phyloP scores from a whole-genome alignment of 352 stramenopile species.

The Phytophthora meadii region DNA sequence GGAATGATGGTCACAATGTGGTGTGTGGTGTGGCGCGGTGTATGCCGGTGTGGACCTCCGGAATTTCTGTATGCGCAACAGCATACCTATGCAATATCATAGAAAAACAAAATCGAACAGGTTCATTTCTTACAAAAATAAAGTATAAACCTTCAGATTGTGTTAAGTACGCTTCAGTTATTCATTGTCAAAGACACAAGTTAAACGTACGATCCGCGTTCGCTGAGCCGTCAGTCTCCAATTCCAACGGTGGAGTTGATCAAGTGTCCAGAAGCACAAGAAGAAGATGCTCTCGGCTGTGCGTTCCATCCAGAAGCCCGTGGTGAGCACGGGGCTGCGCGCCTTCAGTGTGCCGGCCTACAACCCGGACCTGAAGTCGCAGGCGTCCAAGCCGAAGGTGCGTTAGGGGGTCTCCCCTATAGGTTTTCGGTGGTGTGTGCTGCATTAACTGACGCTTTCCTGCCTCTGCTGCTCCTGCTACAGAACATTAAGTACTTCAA shows the following conservation, averaged over 20 bases:
- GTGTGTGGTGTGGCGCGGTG: conserved; percentile 25
- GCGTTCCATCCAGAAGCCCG: conserved; percentile 42
- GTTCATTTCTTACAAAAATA: neutral
- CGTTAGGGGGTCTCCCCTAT: conserved; percentile 5
- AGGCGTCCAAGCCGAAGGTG: conserved; percentile 80
- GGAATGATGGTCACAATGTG: conserved; percentile 23
- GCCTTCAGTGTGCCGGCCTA: conserved; percentile 62
- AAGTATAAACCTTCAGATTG: neutral
- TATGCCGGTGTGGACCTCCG: conserved; percentile 32
- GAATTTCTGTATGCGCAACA: conserved; percentile 23
- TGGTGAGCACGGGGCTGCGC: conserved; percentile 52
- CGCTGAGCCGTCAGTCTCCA: conserved; percentile 42
- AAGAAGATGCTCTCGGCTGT: conserved; percentile 39
- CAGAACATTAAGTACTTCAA: conserved; percentile 99
- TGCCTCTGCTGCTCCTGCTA: conserved; percentile 16
- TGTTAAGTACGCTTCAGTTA: conserved; percentile 33
- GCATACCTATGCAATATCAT: conserved; percentile 5
- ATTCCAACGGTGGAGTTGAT: conserved; percentile 35
- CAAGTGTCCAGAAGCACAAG: conserved; percentile 13
- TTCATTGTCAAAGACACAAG: conserved; percentile 1
- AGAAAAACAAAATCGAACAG: neutral
- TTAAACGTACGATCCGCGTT: conserved; percentile 36
- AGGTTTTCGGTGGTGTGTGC: conserved; percentile 24
- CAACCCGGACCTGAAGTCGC: conserved; percentile 76
- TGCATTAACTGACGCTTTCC: conserved; percentile 3